Percentiles rank a stretch among this genome's conserved stretches.
Conservation (phyloP, 768 basidiomycete species). For the Suillus sp. region DNA sequence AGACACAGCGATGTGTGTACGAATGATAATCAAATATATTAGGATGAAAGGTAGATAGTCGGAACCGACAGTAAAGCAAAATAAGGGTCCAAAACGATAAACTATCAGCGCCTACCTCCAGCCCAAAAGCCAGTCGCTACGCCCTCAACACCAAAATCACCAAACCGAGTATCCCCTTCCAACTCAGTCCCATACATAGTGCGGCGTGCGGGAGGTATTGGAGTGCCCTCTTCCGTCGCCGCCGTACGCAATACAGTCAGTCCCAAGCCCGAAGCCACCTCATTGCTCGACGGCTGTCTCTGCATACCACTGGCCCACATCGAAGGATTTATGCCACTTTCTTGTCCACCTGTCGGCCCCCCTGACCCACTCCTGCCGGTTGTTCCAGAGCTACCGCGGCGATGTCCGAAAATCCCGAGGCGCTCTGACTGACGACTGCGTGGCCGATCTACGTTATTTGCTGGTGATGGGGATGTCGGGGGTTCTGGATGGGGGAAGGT, state of each 20-base stretch:
- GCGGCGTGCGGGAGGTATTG: constrained; percentile 52
- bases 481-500: constrained; percentile 38
- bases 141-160: constrained; percentile 80
- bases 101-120: constrained; percentile 44
- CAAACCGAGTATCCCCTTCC: constrained; percentile 81
- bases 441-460: constrained; percentile 34
- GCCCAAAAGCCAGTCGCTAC: constrained; percentile 76
- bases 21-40: constrained; percentile 10
- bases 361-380: constrained; percentile 30
- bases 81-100: neutral
- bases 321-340: constrained; percentile 39
- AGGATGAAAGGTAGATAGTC: constrained; percentile 5
- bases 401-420: constrained; percentile 31
- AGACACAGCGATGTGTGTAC: neutral
- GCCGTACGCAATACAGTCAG: constrained; percentile 41
- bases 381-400: constrained; percentile 42
- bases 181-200: constrained; percentile 88
- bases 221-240: constrained; percentile 42
- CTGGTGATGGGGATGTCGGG: constrained; percentile 37
- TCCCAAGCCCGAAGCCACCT: constrained; percentile 47
- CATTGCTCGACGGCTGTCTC: constrained; percentile 44
- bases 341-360: constrained; percentile 30
- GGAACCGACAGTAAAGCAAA: neutral
- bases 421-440: constrained; percentile 37
- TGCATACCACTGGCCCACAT: constrained; percentile 26